Base-by-base conservation (phyloP, 2,329 filamentous ascomycete genomes). In the Diplodia mutila region DNA sequence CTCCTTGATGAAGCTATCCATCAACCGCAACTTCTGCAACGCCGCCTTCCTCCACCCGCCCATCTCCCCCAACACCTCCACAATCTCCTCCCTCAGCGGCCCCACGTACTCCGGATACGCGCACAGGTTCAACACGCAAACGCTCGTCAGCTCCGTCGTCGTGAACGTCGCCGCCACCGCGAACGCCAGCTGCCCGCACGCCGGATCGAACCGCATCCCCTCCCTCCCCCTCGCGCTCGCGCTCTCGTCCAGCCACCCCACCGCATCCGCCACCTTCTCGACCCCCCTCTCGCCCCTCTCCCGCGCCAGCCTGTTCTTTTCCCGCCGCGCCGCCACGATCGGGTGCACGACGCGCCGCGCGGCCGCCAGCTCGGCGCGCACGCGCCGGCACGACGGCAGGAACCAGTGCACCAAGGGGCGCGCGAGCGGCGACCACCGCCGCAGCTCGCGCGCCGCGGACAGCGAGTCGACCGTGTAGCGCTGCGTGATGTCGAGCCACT, bases 401-500 rank as follows among this genome's bases (percentile, higher is more conserved):
- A 61, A 49, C 39, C 39, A 32, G 39, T 61, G 39, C 18, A 34
- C 57, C n/a, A 18, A 21, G 8, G 76, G 76, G 21, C 77, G 77
- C 5, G 80, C 66, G 29, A 76, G 72, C 0, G 69, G 65, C 16
- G 81, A 80, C 39, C 77, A 70, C 25, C 74, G 72, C 29, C 78
- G 77, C 4, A 81, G 73, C 39, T 16, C 21, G 16, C 23, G 34
- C 39, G 77, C 69, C 3, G 75, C 78, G 1, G 74, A 69, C 25
- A 79, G 77, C 1, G 78, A 68, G 32, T 80, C 76, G 42, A 76
- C 71, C 0, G 78, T 77, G 71, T 80, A 81, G 39, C 72, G 67
- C 12, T 73, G 75, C 32, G 75, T 71, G 2, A 76, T 73, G 0
- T 73, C 65, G n/a, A 81, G 71, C 80, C 81, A 83, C 66, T 77